Percentiles rank a stretch among this genome's conserved stretches.
phyloP scores from a whole-genome alignment of 495 filamentous ascomycete genomes.

The Daldinia vernicosa region DNA sequence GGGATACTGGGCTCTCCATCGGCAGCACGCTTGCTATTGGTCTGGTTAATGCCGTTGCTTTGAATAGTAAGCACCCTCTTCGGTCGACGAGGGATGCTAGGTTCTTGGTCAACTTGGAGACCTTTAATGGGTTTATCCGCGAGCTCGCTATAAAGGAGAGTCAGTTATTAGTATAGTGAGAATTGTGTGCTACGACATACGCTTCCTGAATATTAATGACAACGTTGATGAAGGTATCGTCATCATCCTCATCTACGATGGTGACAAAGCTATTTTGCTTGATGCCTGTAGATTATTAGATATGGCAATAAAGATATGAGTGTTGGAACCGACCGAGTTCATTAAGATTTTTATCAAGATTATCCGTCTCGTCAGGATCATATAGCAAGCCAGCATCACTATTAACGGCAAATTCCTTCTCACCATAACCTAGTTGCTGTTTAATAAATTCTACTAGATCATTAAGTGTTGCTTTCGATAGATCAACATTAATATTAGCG shows the following conservation, averaged over 20 bases:
- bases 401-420: conserved; percentile 78
- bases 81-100: conserved; percentile 58
- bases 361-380: conserved; percentile 88
- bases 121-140: conserved; percentile 53
- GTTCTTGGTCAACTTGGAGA: conserved; percentile 40
- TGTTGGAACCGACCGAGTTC: conserved; percentile 70
- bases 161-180: conserved; percentile 14
- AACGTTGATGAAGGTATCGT: conserved; percentile 82
- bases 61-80: conserved; percentile 49
- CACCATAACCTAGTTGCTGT: conserved; percentile 76
- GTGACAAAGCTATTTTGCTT: conserved; percentile 80
- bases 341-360: conserved; percentile 77
- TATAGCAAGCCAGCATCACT: conserved; percentile 80
- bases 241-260: conserved; percentile 83
- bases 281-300: conserved; percentile 56
- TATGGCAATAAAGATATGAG: conserved; percentile 1
- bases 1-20: conserved; percentile 35
- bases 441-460: conserved; percentile 83
- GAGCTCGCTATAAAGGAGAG: conserved; percentile 42
- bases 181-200: conserved; percentile 47
- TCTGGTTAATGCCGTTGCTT: conserved; percentile 43
- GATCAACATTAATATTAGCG: conserved; percentile 70
- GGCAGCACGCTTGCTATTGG: conserved; percentile 44
- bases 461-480: conserved; percentile 77
- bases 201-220: conserved; percentile 69